These are phyloP conservation scores for Postia placenta DNA, from an alignment of 768 basidiomycete species.

Conservation along the genomic window DNA sequence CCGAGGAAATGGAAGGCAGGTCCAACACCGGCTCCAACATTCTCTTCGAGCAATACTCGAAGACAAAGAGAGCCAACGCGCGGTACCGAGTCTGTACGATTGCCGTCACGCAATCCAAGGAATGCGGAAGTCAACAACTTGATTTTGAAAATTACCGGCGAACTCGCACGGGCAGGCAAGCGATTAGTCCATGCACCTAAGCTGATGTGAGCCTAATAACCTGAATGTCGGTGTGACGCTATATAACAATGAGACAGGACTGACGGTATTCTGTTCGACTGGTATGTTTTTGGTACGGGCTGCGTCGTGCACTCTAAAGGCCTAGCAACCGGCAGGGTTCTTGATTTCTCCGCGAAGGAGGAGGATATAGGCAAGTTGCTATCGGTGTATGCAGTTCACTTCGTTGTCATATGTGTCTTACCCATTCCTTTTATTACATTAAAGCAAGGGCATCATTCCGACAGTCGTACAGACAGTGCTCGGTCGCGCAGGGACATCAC, in stretches of 20 bases:
- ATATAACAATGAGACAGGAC: constrained; percentile 3
- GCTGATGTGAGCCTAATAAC: constrained; percentile 13
- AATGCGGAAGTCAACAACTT: constrained; percentile 9
- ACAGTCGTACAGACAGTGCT: constrained; percentile 8
- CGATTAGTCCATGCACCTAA: constrained; percentile 12
- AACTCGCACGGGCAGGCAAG: constrained; percentile 11
- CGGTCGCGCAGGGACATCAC: not conserved
- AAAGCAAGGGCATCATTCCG: constrained; percentile 11
- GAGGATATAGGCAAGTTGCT: constrained; percentile 7
- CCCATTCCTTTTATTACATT: not conserved
- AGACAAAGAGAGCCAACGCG: not conserved
- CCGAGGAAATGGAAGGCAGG: not conserved
- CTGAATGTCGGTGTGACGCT: too few species aligned
- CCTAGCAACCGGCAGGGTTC: too few species aligned
- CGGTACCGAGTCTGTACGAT: not conserved
- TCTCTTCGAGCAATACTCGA: not conserved
- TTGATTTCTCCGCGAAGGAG: constrained; percentile 8
- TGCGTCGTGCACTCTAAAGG: too few species aligned
- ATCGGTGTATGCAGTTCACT: constrained; percentile 7
- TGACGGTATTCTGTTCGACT: constrained; percentile 14
- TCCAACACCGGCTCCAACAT: not conserved
- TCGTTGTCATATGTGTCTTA: not conserved
- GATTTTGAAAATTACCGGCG: constrained; percentile 8
- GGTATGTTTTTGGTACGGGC: too few species aligned
- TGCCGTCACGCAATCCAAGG: not conserved